phyloP scores from a whole-genome alignment of 2,329 filamentous ascomycete genomes.

The Scedosporium dehoogii region DNA sequence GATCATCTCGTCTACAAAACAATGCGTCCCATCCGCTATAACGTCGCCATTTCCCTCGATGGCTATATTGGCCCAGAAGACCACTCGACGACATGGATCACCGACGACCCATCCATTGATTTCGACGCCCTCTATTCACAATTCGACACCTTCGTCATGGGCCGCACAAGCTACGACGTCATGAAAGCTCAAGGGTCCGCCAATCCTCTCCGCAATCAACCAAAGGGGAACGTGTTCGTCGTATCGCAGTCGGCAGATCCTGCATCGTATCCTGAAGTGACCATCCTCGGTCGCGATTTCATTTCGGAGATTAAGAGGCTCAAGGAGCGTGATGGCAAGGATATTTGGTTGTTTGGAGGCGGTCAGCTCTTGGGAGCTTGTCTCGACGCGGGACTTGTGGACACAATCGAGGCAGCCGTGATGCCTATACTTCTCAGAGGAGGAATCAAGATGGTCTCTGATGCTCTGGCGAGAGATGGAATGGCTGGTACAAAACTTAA shows the following conservation, averaged over 20 bases:
- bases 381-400: constrained; percentile 19
- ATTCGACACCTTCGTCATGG: constrained; percentile 25
- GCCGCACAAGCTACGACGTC: constrained; percentile 23
- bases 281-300: constrained; percentile 14
- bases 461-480: not conserved
- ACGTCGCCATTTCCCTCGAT: constrained; percentile 23
- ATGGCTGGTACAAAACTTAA: not conserved
- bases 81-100: constrained; percentile 20
- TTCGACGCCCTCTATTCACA: constrained; percentile 20
- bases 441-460: constrained; percentile 1
- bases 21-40: constrained; percentile 20
- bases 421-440: constrained; percentile 16
- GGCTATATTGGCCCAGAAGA: constrained; percentile 23
- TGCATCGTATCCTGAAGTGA: constrained; percentile 15
- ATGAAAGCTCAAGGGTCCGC: constrained; percentile 13
- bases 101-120: constrained; percentile 20
- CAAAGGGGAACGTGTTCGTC: constrained; percentile 18
- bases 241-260: constrained; percentile 11
- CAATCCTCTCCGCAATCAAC: constrained; percentile 14
- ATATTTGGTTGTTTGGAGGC: constrained; percentile 28
- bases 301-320: constrained; percentile 13
- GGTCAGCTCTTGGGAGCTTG: constrained; percentile 18
- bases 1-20: not conserved
- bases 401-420: constrained; percentile 19
- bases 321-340: constrained; percentile 14